Percentiles rank a stretch among this genome's conserved stretches.
These are phyloP conservation scores for Rubia tinctorum DNA, from an alignment of 305 asterid genomes.

Conservation along the genomic window DNA sequence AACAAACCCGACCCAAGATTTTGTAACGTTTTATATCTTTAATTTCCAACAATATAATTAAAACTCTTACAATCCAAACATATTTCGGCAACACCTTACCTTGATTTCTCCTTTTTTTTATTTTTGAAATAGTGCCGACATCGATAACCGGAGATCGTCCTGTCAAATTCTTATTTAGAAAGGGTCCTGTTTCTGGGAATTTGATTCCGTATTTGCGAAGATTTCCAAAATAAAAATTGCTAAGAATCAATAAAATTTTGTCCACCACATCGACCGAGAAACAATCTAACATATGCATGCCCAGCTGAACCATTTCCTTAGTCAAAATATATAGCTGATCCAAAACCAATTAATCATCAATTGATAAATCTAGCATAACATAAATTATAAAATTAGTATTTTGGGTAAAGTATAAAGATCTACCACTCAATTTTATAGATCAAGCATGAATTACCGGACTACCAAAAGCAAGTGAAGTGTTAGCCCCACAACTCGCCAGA, in stretches of 20 bases:
- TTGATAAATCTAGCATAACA: too few species aligned
- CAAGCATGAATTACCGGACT: slow-evolving; percentile 34
- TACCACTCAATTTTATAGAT: too few species aligned
- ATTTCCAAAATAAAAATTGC: slow-evolving; percentile 29
- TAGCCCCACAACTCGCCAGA: slow-evolving; percentile 38
- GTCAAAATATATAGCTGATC: slow-evolving; percentile 48
- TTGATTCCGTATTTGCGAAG: slow-evolving; percentile 33
- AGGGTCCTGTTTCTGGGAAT: slow-evolving; percentile 48
- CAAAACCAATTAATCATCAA: too few species aligned
- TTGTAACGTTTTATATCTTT: too few species aligned
- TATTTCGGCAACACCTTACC: slow-evolving; percentile 13
- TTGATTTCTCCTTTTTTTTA: slow-evolving; percentile 27
- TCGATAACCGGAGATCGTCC: slow-evolving; percentile 51
- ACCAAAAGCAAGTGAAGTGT: slow-evolving; percentile 34
- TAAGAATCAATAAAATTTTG: slow-evolving; percentile 20
- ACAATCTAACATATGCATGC: slow-evolving; percentile 33
- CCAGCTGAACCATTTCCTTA: slow-evolving; percentile 33
- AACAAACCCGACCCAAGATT: too few species aligned
- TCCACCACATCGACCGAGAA: slow-evolving; percentile 33
- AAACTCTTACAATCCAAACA: too few species aligned
- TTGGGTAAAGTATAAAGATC: too few species aligned
- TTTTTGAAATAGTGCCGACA: slow-evolving; percentile 42
- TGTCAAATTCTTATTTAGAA: slow-evolving; percentile 25
- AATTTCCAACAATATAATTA: too few species aligned
- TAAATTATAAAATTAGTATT: too few species aligned